Evolutionary conservation across 371 early-diverging fungal species (phyloP), one percentile per base, ranked within the genome.

Genomic region (Mortierella sp.): DNA sequence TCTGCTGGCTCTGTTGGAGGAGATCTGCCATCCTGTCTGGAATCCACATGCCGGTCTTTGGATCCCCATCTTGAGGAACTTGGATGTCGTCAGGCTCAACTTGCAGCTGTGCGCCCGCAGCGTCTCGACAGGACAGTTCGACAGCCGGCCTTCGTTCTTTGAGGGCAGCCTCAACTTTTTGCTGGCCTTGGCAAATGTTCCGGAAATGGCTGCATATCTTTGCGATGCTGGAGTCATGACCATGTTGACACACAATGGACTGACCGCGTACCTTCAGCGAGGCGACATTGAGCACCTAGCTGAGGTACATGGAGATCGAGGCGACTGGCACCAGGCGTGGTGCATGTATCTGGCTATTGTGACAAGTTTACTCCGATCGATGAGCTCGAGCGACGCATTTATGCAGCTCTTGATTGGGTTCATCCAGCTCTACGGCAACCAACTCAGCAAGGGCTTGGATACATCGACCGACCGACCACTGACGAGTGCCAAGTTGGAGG

Each of bases 301-400:
- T 46, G 77, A 77, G 54, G 26, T 26, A 9, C 86, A 86, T 44
- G 86, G 86, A 14, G 86, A 86, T 51, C 86, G 86, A 5, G 86
- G 86, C 11, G 50, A 86, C 69, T 86, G 86, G 86, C 86, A 86
- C 55, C 82, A 86, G 31, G 82, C 86, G 9, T 86, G 86, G 86
- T 86, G 86, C 50, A 82, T 86, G 82, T 74, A 81, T 31, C 53
- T 86, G 57, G 86, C 86, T 16, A 79, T 76, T 5, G 82, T 86
- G 51, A 86, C 86, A 5, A 50, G 82, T 57, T 70, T 86, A 0
- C 59, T 86, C 72, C 86, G 86, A 16, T 72, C 74, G 16, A 79
- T 86, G 86, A 57, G 75, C 40, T 34, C 77, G 16, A 82, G 78
- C 34, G 86, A 86, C 16, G 77, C 82, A 14, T 86, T 82, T 51